phyloP scores from a whole-genome alignment of 2,329 filamentous ascomycete genomes.

The Rutstroemia sp. region DNA sequence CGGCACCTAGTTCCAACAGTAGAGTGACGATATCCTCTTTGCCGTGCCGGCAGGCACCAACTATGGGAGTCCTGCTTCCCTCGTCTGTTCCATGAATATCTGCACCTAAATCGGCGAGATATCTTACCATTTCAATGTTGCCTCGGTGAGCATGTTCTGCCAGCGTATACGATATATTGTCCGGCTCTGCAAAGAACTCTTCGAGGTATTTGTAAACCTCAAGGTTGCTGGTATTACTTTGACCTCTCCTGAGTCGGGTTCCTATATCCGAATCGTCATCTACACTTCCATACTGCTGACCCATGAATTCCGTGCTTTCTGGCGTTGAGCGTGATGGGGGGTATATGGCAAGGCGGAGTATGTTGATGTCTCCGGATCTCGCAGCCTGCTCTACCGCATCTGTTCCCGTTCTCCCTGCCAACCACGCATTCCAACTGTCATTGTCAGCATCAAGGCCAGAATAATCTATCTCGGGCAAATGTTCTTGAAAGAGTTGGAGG shows the following conservation, averaged over 20 bases:
- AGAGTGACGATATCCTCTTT: neutral
- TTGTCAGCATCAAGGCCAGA: neutral
- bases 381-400: neutral
- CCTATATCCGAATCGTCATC: neutral
- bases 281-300: neutral
- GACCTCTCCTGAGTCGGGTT: no score
- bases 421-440: neutral
- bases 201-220: neutral
- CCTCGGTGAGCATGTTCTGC: neutral
- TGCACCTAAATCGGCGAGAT: neutral
- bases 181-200: neutral
- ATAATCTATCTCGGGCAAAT: conserved; percentile 4
- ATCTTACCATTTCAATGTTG: neutral
- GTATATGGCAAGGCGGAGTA: conserved; percentile 9
- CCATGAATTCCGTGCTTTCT: conserved; percentile 1
- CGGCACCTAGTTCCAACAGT: neutral
- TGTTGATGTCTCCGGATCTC: conserved; percentile 8
- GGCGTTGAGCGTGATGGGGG: conserved; percentile 6
- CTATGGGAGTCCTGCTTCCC: neutral
- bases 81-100: neutral
- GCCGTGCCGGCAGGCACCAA: no score
- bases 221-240: neutral
- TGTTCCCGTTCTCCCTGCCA: no score
- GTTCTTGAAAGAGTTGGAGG: conserved; percentile 7
- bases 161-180: neutral